These are phyloP conservation scores for Nicotiana undulata DNA, from an alignment of 257 asterid genomes.

Conservation along the genomic window DNA sequence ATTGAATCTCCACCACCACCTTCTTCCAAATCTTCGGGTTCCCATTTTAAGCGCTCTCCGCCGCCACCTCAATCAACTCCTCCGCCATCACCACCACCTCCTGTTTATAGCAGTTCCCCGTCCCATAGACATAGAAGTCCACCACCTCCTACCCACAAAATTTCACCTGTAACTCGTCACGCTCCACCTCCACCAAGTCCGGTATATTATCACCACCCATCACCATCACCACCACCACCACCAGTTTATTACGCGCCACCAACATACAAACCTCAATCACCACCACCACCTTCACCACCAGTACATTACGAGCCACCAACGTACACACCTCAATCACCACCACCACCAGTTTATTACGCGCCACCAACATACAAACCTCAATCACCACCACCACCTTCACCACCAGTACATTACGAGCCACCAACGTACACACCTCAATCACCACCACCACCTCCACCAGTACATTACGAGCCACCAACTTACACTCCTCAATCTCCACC, in stretches of 20 bases:
- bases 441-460: constrained; percentile 26
- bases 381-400: constrained; percentile 21
- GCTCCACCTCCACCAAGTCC: constrained; percentile 17
- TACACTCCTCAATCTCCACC: constrained; percentile 13
- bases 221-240: constrained; percentile 24
- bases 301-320: constrained; percentile 4
- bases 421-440: constrained; percentile 16
- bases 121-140: constrained; percentile 18
- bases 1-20: constrained; percentile 20
- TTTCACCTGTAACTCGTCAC: constrained; percentile 8
- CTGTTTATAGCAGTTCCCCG: constrained; percentile 5
- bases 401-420: constrained; percentile 10
- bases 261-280: constrained; percentile 6
- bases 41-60: not conserved
- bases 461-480: constrained; percentile 13
- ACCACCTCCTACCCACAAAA: constrained; percentile 27
- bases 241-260: not conserved
- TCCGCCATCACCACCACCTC: constrained; percentile 16
- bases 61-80: constrained; percentile 10
- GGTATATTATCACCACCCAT: not conserved
- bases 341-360: constrained; percentile 8
- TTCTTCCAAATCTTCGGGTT: not conserved
- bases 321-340: constrained; percentile 12
- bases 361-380: constrained; percentile 6
- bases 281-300: constrained; percentile 25